Conservation (phyloP, 2,329 filamentous ascomycete genomes). For the Dactylellina parvicollis region DNA sequence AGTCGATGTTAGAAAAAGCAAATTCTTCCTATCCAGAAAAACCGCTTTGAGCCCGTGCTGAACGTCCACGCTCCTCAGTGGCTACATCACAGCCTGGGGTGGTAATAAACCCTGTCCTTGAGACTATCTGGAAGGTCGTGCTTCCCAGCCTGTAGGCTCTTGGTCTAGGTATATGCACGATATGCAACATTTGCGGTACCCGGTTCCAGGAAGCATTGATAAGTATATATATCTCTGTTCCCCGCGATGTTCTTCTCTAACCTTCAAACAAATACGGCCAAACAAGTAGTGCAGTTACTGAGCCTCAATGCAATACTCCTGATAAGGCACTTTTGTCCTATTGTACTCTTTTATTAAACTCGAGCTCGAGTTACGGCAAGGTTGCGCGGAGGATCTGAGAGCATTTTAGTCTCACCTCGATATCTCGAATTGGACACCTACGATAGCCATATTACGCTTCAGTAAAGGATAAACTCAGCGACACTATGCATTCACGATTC, state of each 20-base stretch:
- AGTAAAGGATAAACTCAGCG: background rate
- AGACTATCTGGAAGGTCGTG: conserved; percentile 1
- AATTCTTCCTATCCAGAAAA: background rate
- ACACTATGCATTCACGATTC: conserved; percentile 33
- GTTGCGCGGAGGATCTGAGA: too few relatives aligned
- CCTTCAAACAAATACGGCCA: background rate
- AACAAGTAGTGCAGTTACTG: background rate
- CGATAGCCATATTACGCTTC: background rate
- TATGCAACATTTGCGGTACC: background rate
- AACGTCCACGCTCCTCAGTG: background rate
- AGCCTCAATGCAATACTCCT: too few relatives aligned
- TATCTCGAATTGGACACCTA: background rate
- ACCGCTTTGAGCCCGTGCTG: background rate
- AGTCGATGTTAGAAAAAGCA: too few relatives aligned
- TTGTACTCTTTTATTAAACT: too few relatives aligned
- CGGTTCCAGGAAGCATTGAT: background rate
- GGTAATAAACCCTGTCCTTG: background rate
- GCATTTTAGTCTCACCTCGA: too few relatives aligned
- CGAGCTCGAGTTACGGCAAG: too few relatives aligned
- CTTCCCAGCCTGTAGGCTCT: background rate
- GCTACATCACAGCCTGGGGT: background rate
- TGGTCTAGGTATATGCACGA: background rate
- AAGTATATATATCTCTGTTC: conserved; percentile 12
- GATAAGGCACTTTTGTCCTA: too few relatives aligned
- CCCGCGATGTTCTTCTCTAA: background rate